A percentile compares a stretch with the other conserved stretches of the same genome.
These are phyloP conservation scores for Pleurotus sapidus DNA, from an alignment of 768 basidiomycete species.

Conservation along the genomic window DNA sequence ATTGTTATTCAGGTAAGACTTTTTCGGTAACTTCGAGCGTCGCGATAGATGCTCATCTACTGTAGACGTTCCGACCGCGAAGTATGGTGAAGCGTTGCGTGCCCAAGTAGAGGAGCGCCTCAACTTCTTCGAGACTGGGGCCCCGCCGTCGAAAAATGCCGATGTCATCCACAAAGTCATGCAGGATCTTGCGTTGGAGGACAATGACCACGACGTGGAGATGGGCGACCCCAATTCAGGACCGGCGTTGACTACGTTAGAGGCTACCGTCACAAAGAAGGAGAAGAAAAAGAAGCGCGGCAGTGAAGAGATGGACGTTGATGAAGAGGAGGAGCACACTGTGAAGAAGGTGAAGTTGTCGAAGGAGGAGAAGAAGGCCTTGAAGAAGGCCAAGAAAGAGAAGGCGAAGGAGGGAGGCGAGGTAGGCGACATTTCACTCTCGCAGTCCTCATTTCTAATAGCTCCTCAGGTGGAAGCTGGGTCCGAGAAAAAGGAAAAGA, in stretches of 20 bases:
- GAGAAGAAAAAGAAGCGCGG: conserved; percentile 69
- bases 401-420: conserved; percentile 46
- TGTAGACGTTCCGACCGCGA: conserved; percentile 81
- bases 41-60: background rate
- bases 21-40: conserved; percentile 1
- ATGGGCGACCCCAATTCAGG: conserved; percentile 38
- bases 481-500: conserved; percentile 33
- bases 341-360: conserved; percentile 74
- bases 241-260: conserved; percentile 57
- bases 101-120: conserved; percentile 95
- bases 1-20: conserved; percentile 81
- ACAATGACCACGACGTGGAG: conserved; percentile 49
- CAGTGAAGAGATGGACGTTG: conserved; percentile 64
- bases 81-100: conserved; percentile 93
- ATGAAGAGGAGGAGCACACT: conserved; percentile 51
- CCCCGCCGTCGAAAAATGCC: conserved; percentile 84
- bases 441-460: conserved; percentile 6
- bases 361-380: conserved; percentile 84
- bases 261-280: conserved; percentile 51
- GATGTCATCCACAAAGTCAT: conserved; percentile 91
- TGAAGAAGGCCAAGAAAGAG: conserved; percentile 76
- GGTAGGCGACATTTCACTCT: conserved; percentile 17
- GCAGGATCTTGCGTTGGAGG: conserved; percentile 70
- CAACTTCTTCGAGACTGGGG: conserved; percentile 90
- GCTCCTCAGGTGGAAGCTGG: conserved; percentile 17